A percentile compares a stretch with the other conserved stretches of the same genome.
phyloP scores from a whole-genome alignment of 78 protist genomes.

The Dictyostelium brefeldianum region DNA sequence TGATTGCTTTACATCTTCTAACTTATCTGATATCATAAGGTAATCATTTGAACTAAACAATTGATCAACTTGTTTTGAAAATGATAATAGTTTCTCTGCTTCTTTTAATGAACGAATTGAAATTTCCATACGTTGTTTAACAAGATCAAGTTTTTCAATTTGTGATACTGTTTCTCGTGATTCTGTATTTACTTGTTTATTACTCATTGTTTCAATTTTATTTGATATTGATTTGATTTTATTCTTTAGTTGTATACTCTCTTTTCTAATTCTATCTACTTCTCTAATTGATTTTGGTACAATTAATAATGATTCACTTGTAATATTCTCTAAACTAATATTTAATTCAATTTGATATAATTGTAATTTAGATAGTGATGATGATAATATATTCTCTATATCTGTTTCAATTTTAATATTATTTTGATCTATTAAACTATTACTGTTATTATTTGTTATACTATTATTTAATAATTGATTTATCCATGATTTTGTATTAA shows the following conservation, averaged over 20 bases:
- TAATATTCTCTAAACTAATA: conserved; percentile 43
- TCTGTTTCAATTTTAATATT: conserved; percentile 25
- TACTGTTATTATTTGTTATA: not conserved
- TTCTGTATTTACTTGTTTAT: not conserved
- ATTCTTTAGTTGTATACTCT: conserved; percentile 23
- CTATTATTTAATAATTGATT: conserved; percentile 7
- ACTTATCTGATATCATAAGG: conserved; percentile 31
- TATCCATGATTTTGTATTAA: conserved; percentile 65
- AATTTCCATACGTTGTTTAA: conserved; percentile 32
- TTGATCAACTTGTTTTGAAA: conserved; percentile 25
- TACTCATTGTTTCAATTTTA: conserved; percentile 9
- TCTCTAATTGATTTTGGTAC: conserved; percentile 75
- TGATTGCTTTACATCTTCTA: conserved; percentile 41
- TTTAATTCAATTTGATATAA: conserved; percentile 49
- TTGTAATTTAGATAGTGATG: conserved; percentile 57
- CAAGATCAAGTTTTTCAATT: conserved; percentile 24
- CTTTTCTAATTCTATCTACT: conserved; percentile 62
- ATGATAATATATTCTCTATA: conserved; percentile 6
- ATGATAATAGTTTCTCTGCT: conserved; percentile 53
- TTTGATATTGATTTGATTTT: not conserved
- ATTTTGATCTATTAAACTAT: conserved; percentile 26
- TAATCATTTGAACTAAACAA: conserved; percentile 43
- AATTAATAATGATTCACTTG: conserved; percentile 42
- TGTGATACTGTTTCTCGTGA: not conserved
- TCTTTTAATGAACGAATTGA: conserved; percentile 46